Evolutionary conservation across 257 asterid species (phyloP).

Genomic region (Craterostigma plantagineum): DNA sequence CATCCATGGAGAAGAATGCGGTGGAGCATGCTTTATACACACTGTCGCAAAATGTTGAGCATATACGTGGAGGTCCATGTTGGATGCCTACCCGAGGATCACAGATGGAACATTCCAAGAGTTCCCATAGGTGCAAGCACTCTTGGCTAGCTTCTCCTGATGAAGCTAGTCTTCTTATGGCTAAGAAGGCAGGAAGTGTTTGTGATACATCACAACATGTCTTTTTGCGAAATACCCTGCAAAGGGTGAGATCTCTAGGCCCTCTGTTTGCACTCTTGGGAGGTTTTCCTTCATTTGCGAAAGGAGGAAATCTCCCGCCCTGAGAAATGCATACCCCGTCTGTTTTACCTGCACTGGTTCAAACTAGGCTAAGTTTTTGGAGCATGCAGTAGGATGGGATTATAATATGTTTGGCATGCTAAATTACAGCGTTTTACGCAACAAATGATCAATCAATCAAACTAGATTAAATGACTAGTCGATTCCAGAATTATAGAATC

Average conservation of each 20-base stretch:
- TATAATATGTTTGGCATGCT: too few species aligned
- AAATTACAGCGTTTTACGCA: too few species aligned
- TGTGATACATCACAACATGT: conserved; percentile 89
- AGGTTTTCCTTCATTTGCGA: conserved; percentile 60
- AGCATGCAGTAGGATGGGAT: too few species aligned
- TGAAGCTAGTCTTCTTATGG: conserved; percentile 76
- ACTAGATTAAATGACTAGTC: too few species aligned
- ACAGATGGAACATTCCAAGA: conserved; percentile 83
- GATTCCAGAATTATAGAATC: too few species aligned
- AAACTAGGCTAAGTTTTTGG: too few species aligned
- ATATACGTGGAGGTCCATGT: conserved; percentile 65
- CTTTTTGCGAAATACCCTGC: conserved; percentile 77
- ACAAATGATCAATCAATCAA: too few species aligned
- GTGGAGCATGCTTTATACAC: conserved; percentile 61
- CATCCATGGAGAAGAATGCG: conserved; percentile 76
- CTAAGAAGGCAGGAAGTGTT: conserved; percentile 70
- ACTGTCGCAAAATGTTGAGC: conserved; percentile 68
- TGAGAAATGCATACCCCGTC: conserved; percentile 67
- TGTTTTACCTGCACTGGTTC: conserved; percentile 38
- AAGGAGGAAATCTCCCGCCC: conserved; percentile 84
- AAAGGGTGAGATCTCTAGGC: conserved; percentile 57
- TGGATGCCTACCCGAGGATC: conserved; percentile 78
- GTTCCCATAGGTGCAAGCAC: conserved; percentile 90
- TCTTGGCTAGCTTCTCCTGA: conserved; percentile 94
- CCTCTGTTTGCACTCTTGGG: conserved; percentile 77